Percentiles rank a stretch among this genome's conserved stretches.
Evolutionary conservation across 2,329 filamentous ascomycete genomes (phyloP).

Genomic region (Sporothrix brasiliensis): DNA sequence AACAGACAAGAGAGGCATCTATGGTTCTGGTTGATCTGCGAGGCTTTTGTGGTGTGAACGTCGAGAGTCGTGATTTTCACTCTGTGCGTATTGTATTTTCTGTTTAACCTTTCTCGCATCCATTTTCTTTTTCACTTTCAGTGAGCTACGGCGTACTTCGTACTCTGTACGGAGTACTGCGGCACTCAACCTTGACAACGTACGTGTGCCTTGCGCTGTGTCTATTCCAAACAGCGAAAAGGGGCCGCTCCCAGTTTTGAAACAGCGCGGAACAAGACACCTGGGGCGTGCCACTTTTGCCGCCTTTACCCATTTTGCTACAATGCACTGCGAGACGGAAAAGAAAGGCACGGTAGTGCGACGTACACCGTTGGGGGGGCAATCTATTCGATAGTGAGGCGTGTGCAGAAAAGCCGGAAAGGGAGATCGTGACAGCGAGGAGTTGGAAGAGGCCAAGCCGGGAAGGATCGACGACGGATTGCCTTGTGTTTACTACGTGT

Average conservation of each 20-base stretch:
- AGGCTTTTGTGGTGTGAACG: background rate
- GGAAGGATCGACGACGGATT: conserved; percentile 19
- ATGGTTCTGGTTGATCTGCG: conserved; percentile 7
- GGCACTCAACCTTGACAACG: background rate
- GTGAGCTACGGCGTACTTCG: too few species aligned
- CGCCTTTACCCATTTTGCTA: conserved; percentile 14
- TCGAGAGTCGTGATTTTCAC: too few species aligned
- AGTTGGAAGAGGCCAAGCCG: conserved; percentile 1
- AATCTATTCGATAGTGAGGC: conserved; percentile 21
- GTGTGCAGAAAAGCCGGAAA: background rate
- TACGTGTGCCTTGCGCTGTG: background rate
- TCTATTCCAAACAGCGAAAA: conserved; percentile 9
- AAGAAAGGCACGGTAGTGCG: conserved; percentile 11
- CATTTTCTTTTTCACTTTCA: background rate
- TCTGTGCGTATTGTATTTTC: too few species aligned
- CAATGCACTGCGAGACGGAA: background rate
- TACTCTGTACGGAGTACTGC: background rate
- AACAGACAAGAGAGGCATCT: background rate
- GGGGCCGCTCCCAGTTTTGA: conserved; percentile 13
- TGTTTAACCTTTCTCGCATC: background rate
- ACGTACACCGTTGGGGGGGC: background rate
- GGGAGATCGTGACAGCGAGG: background rate
- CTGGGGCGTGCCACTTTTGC: conserved; percentile 17
- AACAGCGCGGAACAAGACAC: background rate
- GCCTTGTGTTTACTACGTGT: conserved; percentile 9